Conservation (phyloP, 495 filamentous ascomycete species). For the Pyronema domesticum region DNA sequence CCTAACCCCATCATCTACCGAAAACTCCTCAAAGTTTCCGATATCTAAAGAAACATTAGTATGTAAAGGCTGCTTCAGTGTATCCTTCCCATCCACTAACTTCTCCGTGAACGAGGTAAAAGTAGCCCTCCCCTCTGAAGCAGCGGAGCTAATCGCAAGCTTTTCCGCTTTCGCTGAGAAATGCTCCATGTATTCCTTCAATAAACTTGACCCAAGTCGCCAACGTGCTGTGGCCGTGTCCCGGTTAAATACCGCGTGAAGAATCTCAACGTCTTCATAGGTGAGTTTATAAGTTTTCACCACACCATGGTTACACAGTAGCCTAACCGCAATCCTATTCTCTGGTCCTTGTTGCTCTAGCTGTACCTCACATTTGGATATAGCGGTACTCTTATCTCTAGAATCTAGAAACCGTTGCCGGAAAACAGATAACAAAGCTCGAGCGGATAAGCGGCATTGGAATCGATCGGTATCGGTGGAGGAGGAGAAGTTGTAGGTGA, state of each 20-base stretch:
- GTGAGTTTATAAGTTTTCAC: slow-evolving; percentile 82
- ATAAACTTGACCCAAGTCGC: slow-evolving; percentile 52
- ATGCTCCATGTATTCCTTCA: slow-evolving; percentile 76
- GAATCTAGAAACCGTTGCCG: slow-evolving; percentile 19
- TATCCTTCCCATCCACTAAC: slow-evolving; percentile 65
- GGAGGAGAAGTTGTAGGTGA: slow-evolving; percentile 45
- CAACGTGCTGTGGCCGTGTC: slow-evolving; percentile 53
- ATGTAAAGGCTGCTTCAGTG: slow-evolving; percentile 83
- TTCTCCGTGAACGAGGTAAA: slow-evolving; percentile 96
- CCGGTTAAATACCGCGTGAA: slow-evolving; percentile 75
- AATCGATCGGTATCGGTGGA: slow-evolving; percentile 35
- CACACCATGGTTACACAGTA: slow-evolving; percentile 77
- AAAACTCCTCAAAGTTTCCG: slow-evolving; percentile 68
- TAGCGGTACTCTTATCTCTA: slow-evolving; percentile 51
- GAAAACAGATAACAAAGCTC: slow-evolving; percentile 55
- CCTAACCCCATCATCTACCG: slow-evolving; percentile 56
- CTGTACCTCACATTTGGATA: slow-evolving; percentile 74
- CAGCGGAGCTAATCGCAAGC: slow-evolving; percentile 68
- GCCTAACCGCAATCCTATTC: slow-evolving; percentile 64
- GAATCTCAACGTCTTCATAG: slow-evolving; percentile 63
- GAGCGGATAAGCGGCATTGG: slow-evolving; percentile 56
- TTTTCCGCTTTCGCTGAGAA: slow-evolving; percentile 84
- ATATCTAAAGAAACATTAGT: slow-evolving; percentile 78
- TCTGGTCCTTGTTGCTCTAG: slow-evolving; percentile 59
- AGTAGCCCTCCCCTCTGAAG: slow-evolving; percentile 37